Evolutionary conservation across 805 yeast species (phyloP).

Genomic region (Komagataella populi): DNA sequence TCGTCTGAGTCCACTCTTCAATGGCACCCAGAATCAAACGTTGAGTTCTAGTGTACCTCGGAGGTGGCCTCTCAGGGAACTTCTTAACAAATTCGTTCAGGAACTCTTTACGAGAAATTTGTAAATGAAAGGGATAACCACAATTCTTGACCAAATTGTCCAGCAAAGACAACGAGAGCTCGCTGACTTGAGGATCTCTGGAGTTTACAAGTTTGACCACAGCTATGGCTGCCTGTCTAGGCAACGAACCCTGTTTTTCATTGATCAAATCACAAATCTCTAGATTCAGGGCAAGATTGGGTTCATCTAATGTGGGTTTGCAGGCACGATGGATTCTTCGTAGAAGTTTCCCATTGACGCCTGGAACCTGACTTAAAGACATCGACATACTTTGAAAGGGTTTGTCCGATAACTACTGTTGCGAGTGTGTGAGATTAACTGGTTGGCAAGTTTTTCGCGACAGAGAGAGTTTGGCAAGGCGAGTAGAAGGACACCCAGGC

Average conservation of each 20-base stretch:
- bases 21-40: conserved; percentile 76
- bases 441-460: not conserved
- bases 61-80: conserved; percentile 92
- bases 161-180: conserved; percentile 51
- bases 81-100: conserved; percentile 83
- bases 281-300: conserved; percentile 75
- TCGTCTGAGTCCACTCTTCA: conserved; percentile 95
- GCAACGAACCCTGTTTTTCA: conserved; percentile 80
- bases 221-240: conserved; percentile 85
- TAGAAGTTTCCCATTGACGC: conserved; percentile 21
- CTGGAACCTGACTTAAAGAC: conserved; percentile 10
- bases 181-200: conserved; percentile 76
- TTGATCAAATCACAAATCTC: conserved; percentile 92
- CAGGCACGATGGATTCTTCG: conserved; percentile 61
- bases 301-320: conserved; percentile 68
- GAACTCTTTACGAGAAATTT: conserved; percentile 89
- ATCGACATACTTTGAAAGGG: not conserved
- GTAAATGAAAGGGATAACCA: conserved; percentile 94
- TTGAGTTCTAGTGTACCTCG: conserved; percentile 72
- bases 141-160: conserved; percentile 94
- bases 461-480: not conserved
- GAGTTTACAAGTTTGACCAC: conserved; percentile 74
- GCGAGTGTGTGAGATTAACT: not conserved
- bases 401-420: not conserved
- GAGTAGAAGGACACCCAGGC: not conserved